phyloP scores from a whole-genome alignment of 306 rosid genomes.

The Abrus pulchellus region DNA sequence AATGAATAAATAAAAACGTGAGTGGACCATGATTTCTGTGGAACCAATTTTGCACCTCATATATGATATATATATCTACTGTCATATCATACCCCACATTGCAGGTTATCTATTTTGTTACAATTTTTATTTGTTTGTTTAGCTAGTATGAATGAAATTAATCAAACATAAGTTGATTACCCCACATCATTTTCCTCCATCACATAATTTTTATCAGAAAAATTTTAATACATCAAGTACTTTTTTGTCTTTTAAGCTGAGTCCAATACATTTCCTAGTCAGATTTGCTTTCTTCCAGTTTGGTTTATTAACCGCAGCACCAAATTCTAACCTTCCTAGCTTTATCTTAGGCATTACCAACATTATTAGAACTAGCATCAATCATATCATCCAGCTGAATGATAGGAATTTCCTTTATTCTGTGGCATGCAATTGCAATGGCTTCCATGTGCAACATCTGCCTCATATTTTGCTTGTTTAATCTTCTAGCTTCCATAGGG shows the following conservation, averaged over 20 bases:
- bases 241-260: background rate
- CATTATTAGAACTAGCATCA: background rate
- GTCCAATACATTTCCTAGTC: constrained; percentile 30
- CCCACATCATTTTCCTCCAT: background rate
- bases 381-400: constrained; percentile 17
- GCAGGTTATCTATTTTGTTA: constrained; percentile 30
- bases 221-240: background rate
- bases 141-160: background rate
- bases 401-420: constrained; percentile 16
- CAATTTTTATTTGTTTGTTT: constrained; percentile 19
- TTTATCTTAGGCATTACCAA: constrained; percentile 9
- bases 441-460: constrained; percentile 42
- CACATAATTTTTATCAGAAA: background rate
- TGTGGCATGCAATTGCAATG: constrained; percentile 51
- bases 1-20: background rate
- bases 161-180: background rate
- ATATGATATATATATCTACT: background rate
- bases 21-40: constrained; percentile 34
- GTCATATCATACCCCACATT: constrained; percentile 29
- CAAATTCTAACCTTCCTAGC: constrained; percentile 38
- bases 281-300: constrained; percentile 15
- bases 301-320: constrained; percentile 20
- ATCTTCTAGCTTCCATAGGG: constrained; percentile 34
- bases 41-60: constrained; percentile 44
- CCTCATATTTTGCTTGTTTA: constrained; percentile 34